Conservation (phyloP, 441 rosid species). For the California macrophylla region DNA sequence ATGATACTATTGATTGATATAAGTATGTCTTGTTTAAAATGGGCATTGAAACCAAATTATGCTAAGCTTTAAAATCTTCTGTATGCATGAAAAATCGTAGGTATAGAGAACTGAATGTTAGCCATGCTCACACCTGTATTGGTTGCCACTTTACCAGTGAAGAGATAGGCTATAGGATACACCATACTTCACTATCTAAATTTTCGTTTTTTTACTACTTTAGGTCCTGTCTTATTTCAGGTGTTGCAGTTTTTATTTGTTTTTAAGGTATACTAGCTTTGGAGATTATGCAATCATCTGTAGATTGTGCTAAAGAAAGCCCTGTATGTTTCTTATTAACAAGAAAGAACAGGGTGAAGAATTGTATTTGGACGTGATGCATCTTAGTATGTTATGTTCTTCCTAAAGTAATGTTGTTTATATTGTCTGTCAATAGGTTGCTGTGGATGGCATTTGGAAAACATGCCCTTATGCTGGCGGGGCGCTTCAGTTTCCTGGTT, state of each 20-base stretch:
- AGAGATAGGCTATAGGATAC: not conserved
- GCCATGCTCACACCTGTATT: not conserved
- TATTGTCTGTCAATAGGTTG: constrained; percentile 43
- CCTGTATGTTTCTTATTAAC: too few relatives aligned
- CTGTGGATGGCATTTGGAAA: constrained; percentile 95
- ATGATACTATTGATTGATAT: not conserved
- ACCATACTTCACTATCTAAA: not conserved
- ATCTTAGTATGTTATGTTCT: not conserved
- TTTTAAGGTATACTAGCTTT: not conserved
- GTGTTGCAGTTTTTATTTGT: not conserved
- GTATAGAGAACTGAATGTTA: not conserved
- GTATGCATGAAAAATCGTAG: not conserved
- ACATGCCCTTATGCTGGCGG: constrained; percentile 81
- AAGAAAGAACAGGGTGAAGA: constrained; percentile 1
- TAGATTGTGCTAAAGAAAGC: not conserved
- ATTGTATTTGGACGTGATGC: not conserved
- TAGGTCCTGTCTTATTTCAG: not conserved
- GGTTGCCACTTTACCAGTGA: not conserved
- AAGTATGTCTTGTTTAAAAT: not conserved
- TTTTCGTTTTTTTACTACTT: not conserved
- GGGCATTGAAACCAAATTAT: not conserved
- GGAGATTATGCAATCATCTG: not conserved
- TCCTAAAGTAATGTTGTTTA: constrained; percentile 1
- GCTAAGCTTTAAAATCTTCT: not conserved
- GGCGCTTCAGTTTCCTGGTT: constrained; percentile 76